Conservation (phyloP, 1,139 yeast genomes). For the Suhomyces terraborum region DNA sequence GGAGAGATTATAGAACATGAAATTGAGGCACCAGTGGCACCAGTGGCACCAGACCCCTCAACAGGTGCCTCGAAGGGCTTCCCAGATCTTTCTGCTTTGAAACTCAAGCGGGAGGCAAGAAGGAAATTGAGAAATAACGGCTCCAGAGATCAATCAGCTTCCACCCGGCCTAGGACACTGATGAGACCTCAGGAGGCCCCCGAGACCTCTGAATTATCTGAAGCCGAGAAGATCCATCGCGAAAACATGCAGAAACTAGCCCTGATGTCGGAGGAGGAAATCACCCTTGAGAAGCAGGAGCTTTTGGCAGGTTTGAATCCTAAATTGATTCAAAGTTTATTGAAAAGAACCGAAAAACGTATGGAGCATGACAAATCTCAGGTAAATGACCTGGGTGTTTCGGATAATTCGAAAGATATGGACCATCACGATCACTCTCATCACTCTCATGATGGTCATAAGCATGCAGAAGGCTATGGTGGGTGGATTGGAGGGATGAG, state of each 20-base stretch:
- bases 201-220: conserved; percentile 31
- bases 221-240: conserved; percentile 71
- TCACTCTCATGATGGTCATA: conserved; percentile 25
- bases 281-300: conserved; percentile 66
- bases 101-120: conserved; percentile 26
- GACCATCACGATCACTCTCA: conserved; percentile 7
- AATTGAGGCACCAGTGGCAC: conserved; percentile 38
- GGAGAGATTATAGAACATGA: conserved; percentile 79
- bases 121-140: conserved; percentile 32
- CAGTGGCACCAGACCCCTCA: conserved; percentile 33
- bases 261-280: conserved; percentile 66
- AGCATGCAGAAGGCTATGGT: conserved; percentile 66
- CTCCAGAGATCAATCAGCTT: background rate
- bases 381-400: background rate
- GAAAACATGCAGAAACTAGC: conserved; percentile 70
- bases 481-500: conserved; percentile 74
- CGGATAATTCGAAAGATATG: background rate
- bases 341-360: conserved; percentile 41
- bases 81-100: conserved; percentile 38
- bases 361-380: background rate
- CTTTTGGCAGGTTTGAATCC: conserved; percentile 70
- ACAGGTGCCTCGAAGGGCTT: conserved; percentile 36
- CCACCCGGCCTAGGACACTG: no score
- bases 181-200: no score
- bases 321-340: conserved; percentile 58